phyloP scores from a whole-genome alignment of 306 rosid genomes.

The Fagus sylvatica region DNA sequence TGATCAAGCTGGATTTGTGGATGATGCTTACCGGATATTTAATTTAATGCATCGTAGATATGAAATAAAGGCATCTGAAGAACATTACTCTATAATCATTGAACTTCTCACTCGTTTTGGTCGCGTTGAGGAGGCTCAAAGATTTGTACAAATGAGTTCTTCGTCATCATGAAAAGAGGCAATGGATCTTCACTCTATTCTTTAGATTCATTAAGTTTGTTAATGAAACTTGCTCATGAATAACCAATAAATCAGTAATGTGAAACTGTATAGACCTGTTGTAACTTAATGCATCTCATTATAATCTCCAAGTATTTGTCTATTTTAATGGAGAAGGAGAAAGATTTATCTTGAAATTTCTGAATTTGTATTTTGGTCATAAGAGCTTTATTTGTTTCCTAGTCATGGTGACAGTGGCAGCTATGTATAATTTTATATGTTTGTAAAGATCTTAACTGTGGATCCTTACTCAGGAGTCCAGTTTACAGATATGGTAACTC shows the following conservation, averaged over 20 bases:
- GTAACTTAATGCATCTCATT: not conserved
- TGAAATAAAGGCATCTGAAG: slow-evolving; percentile 52
- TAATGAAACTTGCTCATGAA: not conserved
- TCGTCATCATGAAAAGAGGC: slow-evolving; percentile 29
- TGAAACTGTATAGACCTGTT: slow-evolving; percentile 19
- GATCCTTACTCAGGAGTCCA: too few species aligned
- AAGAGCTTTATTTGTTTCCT: too few species aligned
- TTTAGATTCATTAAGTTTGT: slow-evolving; percentile 20
- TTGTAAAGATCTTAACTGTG: too few species aligned
- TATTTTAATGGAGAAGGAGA: not conserved
- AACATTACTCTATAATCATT: slow-evolving; percentile 47
- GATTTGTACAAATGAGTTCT: slow-evolving; percentile 49
- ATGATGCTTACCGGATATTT: slow-evolving; percentile 61
- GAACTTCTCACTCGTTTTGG: slow-evolving; percentile 63
- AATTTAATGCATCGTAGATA: slow-evolving; percentile 49
- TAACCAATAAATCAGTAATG: not conserved
- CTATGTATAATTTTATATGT: too few species aligned
- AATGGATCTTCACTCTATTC: slow-evolving; percentile 12
- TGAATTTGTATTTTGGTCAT: not conserved
- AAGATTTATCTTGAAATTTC: not conserved
- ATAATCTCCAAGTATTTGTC: not conserved
- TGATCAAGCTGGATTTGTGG: slow-evolving; percentile 64
- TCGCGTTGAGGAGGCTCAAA: slow-evolving; percentile 54
- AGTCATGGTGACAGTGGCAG: too few species aligned
- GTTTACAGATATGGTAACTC: too few species aligned